Base-by-base conservation (phyloP, 2,329 filamentous ascomycete species). In the Cladosporium sphaerospermum region DNA sequence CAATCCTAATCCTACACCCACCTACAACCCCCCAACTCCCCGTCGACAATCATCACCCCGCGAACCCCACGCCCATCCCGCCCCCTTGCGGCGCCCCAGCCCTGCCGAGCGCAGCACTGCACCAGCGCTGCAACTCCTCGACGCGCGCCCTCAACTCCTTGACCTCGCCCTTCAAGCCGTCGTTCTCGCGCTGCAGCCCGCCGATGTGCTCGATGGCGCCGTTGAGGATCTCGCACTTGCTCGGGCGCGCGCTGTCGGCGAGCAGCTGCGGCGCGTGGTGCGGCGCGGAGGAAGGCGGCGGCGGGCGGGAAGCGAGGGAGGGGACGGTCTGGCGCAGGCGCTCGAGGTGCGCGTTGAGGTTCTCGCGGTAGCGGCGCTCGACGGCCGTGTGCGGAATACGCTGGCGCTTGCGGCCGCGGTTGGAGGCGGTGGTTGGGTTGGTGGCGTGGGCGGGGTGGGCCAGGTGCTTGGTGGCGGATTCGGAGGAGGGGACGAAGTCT, bases 351-450 rank as follows among this genome's bases (percentile, higher is more conserved):
- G 62, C 58, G 46, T 69, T 69, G 23, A 70, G 60, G 40, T 68
- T 69, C 54, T 70, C 67, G 9, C 67, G 59, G 56, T 70, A 70
- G 42, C 67, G 61, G 32, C 66, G 61, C 46, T 62, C 60, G 23
- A 61, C 56, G 3, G 67, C 66, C 4, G 67, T 69, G 51, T 70
- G 67, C 6, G 67, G 67, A 43, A 69, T 67, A 45, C 67, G 67
- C 48, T 67, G 63, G 4, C 66, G 65, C 46, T 65, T 66, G 28
- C 64, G 54, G 55, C 61, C 63, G 43, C 66, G 59, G 11, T 54
- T 56, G 42, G 61, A 60, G 18, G 50, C 52, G n/a, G 53, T 54
- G 36, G 60, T 61, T 14, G 45, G 52, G 14, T 55, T 57, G 36
- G 53, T 51, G 6, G 49, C 53, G 33, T 33, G 47, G 14, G 62